phyloP scores from a whole-genome alignment of 1,284 basidiomycete genomes.

The Ceratobasidium sp. region DNA sequence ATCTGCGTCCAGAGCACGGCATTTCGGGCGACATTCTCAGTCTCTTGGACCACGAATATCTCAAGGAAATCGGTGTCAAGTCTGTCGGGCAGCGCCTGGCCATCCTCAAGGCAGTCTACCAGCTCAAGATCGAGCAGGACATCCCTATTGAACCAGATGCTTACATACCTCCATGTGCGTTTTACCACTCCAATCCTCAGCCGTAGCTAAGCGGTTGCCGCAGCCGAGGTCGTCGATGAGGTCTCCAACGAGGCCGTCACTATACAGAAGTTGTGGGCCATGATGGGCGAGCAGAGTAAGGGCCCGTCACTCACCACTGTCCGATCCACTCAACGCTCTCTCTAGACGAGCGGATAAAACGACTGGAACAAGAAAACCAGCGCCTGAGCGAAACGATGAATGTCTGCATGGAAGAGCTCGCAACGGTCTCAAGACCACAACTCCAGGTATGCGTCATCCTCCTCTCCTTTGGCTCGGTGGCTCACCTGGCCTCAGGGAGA shows the following conservation, averaged over 20 bases:
- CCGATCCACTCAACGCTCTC: conserved; percentile 32
- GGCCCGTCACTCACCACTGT: conserved; percentile 40
- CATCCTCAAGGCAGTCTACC: conserved; percentile 89
- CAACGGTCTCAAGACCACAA: conserved; percentile 27
- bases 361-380: conserved; percentile 78
- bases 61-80: conserved; percentile 84
- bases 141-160: conserved; percentile 85
- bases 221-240: conserved; percentile 73
- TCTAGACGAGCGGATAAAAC: conserved; percentile 70
- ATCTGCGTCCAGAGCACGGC: conserved; percentile 71
- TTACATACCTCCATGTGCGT: conserved; percentile 89
- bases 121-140: conserved; percentile 81
- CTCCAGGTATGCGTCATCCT: conserved; percentile 11
- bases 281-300: conserved; percentile 79
- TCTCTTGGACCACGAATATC: conserved; percentile 77
- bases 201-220: conserved; percentile 40
- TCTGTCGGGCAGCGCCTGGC: conserved; percentile 87
- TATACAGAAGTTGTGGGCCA: conserved; percentile 70
- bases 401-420: conserved; percentile 71
- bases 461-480: conserved; percentile 4
- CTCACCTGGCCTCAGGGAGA: conserved; percentile 53
- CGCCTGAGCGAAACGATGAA: conserved; percentile 67
- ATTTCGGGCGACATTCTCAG: conserved; percentile 89
- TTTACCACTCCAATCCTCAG: conserved; percentile 11
- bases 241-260: conserved; percentile 59